phyloP scores from a whole-genome alignment of 305 asterid genomes.

The Fraxinus xanthoxyloides region DNA sequence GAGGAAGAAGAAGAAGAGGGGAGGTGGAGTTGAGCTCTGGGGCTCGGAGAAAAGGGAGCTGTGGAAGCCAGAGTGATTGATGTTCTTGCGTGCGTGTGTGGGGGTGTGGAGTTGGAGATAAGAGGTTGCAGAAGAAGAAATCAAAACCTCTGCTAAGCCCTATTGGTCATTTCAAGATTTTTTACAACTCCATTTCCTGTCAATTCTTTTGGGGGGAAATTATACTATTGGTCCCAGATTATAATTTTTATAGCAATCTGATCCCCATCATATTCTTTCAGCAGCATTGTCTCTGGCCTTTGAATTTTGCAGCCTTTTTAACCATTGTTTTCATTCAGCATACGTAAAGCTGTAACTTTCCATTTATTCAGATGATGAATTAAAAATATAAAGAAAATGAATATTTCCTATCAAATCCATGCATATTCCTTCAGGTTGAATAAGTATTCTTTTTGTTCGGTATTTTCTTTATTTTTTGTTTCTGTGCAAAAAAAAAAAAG shows the following conservation, averaged over 20 bases:
- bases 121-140: conserved; percentile 23
- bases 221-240: background rate
- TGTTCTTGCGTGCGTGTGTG: background rate
- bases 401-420: background rate
- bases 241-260: background rate
- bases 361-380: background rate
- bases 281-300: background rate
- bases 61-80: conserved; percentile 68
- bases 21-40: conserved; percentile 44
- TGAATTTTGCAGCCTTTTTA: background rate
- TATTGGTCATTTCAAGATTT: conserved; percentile 17
- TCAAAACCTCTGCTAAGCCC: conserved; percentile 58
- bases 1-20: conserved; percentile 21
- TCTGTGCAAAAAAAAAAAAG: background rate
- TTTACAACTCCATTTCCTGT: background rate
- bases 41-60: conserved; percentile 49
- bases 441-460: background rate
- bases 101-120: conserved; percentile 10
- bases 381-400: too few relatives aligned
- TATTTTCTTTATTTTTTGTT: too few relatives aligned
- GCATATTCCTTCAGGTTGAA: background rate
- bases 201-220: background rate
- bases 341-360: background rate
- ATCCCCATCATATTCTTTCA: background rate
- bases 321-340: background rate